A percentile compares a stretch with the other conserved stretches of the same genome.
Conservation (phyloP, 306 rosid species). For the Sicyos edulis region DNA sequence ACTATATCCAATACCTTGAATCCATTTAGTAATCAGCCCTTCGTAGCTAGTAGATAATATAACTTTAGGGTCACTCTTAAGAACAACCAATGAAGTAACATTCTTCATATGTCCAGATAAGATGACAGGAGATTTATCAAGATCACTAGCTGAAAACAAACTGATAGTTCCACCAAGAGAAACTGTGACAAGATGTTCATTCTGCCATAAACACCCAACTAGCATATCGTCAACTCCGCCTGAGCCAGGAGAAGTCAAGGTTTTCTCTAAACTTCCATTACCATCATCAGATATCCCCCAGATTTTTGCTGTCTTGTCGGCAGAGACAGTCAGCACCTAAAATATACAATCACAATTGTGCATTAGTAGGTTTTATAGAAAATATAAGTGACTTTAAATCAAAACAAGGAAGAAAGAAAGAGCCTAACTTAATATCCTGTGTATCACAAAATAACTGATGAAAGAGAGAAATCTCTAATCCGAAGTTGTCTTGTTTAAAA, state of each 20-base stretch:
- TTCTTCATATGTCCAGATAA: constrained; percentile 91
- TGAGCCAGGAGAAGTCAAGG: constrained; percentile 60
- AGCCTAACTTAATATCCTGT: too few species aligned
- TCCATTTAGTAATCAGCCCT: constrained; percentile 83
- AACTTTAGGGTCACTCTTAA: constrained; percentile 56
- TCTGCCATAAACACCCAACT: constrained; percentile 88
- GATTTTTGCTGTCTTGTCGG: constrained; percentile 85
- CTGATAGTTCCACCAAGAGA: constrained; percentile 85
- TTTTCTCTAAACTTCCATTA: constrained; percentile 63
- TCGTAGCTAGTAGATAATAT: constrained; percentile 89
- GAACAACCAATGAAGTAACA: constrained; percentile 70
- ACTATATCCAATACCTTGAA: constrained; percentile 77
- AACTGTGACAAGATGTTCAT: constrained; percentile 69
- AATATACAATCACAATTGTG: constrained; percentile 19
- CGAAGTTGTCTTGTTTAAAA: neutral
- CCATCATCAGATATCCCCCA: constrained; percentile 83
- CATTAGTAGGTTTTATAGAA: constrained; percentile 23
- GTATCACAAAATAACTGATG: too few species aligned
- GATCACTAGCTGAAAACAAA: constrained; percentile 65
- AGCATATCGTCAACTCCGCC: constrained; percentile 96
- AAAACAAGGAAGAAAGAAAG: neutral
- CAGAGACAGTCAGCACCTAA: constrained; percentile 89
- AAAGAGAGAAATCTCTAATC: neutral
- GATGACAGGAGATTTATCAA: constrained; percentile 62
- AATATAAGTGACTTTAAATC: neutral